Evolutionary conservation across 1,284 basidiomycete genomes (phyloP), one percentile per base, ranked within the genome.

Genomic region (Ceratobasidium theobromae): DNA sequence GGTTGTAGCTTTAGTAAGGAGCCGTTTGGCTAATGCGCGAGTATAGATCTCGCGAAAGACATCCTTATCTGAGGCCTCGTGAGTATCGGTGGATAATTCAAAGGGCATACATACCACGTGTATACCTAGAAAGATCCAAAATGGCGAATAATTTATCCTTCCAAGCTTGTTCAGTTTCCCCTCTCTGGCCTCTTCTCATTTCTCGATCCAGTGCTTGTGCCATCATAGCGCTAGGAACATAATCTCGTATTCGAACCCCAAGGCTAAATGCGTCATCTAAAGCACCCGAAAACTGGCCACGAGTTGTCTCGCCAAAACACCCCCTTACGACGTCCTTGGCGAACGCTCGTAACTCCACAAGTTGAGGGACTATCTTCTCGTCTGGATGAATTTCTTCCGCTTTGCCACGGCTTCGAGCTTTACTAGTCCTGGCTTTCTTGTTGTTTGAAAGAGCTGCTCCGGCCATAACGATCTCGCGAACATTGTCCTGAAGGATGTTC

Each of bases 11-110:
- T 87, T 87, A 18, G 98, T 80, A 40, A 99, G 78, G 65, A 99
- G 75, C 40, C 96, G 84, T 79, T 93, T 97, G 18, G 95, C 92
- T 60, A 99, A 79, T 52, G 88, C 86, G 8, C 91, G 86, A 74
- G 92, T 90, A 77, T 98, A 99, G 78, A 97, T 98, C 32, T 91
- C 91, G 72, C 95, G 87, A 77, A 98, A 98, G 18, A 95, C 91
- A 73, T 96, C 93, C 75, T 92, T 93, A 75, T 95, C 93, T 68
- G 71, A 70, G 53, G 43, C 55, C 32, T 18, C 48, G 49, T 45
- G 28, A 40, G 43, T 18, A 40, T 43, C 28, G 32, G 35, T 25
- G 18, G 4, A 65, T 21, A 1, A n/a, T 6, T 11, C 11, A 18
- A 43, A 18, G 9, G 38, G 2, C 14, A 12, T 21, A 70, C 72